Percentiles rank a stretch among this genome's conserved stretches.
Conservation (phyloP, 495 filamentous ascomycete genomes). For the Xylaria palmicola region DNA sequence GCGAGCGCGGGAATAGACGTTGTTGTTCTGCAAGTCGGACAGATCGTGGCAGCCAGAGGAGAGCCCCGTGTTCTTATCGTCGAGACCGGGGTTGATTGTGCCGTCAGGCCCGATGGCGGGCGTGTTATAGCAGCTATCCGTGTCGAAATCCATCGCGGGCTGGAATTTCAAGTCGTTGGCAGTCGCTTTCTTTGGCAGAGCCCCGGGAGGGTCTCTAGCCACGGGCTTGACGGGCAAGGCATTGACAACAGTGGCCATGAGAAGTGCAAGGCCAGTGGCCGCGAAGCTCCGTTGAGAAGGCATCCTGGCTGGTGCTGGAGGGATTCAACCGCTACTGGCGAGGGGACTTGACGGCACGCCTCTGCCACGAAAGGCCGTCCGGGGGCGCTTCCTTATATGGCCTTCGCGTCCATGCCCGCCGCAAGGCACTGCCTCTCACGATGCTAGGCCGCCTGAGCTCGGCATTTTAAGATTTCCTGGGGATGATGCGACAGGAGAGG, state of each 20-base stretch:
- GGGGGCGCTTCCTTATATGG: neutral
- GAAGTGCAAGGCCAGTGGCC: slow-evolving; percentile 33
- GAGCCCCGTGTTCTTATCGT: slow-evolving; percentile 30
- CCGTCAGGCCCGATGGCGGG: slow-evolving; percentile 41
- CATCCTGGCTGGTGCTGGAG: slow-evolving; percentile 21
- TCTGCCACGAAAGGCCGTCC: neutral
- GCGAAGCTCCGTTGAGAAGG: slow-evolving; percentile 33
- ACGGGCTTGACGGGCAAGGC: slow-evolving; percentile 21
- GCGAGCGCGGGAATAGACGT: slow-evolving; percentile 45
- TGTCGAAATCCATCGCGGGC: slow-evolving; percentile 47
- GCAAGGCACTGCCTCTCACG: slow-evolving; percentile 10
- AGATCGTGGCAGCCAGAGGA: slow-evolving; percentile 37
- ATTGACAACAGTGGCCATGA: slow-evolving; percentile 25
- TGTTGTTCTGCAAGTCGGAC: slow-evolving; percentile 45
- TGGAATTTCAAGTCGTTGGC: slow-evolving; percentile 44
- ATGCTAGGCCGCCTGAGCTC: neutral
- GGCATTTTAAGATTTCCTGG: slow-evolving; percentile 11
- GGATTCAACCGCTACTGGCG: neutral
- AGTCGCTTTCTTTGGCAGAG: slow-evolving; percentile 42
- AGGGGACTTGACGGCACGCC: neutral
- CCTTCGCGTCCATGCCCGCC: neutral
- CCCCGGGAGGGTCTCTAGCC: slow-evolving; percentile 28
- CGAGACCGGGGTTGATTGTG: slow-evolving; percentile 38
- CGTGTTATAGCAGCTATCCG: slow-evolving; percentile 48
- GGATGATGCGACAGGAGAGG: neutral